Evolutionary conservation across 1,284 basidiomycete genomes (phyloP).

Genomic region (Puccinia coronata): DNA sequence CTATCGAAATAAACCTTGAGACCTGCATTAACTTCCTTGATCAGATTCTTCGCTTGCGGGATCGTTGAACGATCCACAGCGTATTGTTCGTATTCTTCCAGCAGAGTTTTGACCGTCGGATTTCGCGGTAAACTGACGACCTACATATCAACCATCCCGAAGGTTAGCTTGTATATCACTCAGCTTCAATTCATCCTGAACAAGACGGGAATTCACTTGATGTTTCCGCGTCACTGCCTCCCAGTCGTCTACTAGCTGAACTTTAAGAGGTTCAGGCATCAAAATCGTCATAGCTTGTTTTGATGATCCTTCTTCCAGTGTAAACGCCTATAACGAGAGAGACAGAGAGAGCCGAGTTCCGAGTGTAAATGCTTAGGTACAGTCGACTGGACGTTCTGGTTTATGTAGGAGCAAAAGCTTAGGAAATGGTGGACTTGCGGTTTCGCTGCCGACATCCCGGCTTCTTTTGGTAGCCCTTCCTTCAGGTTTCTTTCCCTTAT

Average conservation of each 20-base stretch:
- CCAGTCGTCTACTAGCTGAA: conserved; percentile 94
- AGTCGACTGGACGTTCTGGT: background rate
- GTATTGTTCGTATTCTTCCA: conserved; percentile 75
- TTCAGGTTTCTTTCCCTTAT: conserved; percentile 59
- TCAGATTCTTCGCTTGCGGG: conserved; percentile 51
- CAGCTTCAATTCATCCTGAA: background rate
- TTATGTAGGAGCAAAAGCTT: conserved; percentile 37
- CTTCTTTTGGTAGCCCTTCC: conserved; percentile 57
- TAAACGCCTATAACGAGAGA: background rate
- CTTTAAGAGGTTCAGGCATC: conserved; percentile 85
- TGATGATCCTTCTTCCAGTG: conserved; percentile 63
- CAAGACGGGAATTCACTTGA: conserved; percentile 64
- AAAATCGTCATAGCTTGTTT: conserved; percentile 83
- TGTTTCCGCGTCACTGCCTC: conserved; percentile 93
- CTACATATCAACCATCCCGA: conserved; percentile 60
- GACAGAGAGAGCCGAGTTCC: background rate
- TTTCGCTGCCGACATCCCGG: conserved; percentile 59
- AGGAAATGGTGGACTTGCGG: conserved; percentile 59
- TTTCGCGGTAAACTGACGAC: conserved; percentile 80
- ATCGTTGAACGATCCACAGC: conserved; percentile 56
- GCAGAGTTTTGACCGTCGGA: conserved; percentile 76
- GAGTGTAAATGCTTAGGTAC: background rate
- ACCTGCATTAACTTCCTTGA: conserved; percentile 81
- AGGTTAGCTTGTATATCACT: conserved; percentile 1
- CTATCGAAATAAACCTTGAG: conserved; percentile 93